phyloP scores from a whole-genome alignment of 345 rosid species.

The Eucalyptus marginata region DNA sequence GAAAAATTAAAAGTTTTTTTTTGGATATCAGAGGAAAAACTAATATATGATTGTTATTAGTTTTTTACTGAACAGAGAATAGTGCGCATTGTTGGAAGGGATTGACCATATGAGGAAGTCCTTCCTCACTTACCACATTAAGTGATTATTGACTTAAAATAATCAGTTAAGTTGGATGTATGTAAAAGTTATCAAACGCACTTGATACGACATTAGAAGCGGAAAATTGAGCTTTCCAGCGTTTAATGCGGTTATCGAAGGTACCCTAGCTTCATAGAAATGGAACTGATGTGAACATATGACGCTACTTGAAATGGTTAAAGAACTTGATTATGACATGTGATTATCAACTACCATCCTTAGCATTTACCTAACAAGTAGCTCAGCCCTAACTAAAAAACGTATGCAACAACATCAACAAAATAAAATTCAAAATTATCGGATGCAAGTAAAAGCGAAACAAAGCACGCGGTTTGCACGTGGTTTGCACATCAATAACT shows the following conservation, averaged over 20 bases:
- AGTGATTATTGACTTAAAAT: background rate
- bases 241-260: background rate
- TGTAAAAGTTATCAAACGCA: background rate
- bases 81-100: no score
- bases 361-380: background rate
- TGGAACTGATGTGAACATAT: background rate
- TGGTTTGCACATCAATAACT: no score
- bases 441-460: accelerated
- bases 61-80: no score
- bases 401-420: no score
- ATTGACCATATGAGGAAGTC: background rate
- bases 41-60: background rate
- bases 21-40: background rate
- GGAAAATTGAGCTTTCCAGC: background rate
- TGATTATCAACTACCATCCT: background rate
- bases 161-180: background rate
- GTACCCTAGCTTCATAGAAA: background rate
- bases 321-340: background rate
- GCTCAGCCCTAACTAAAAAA: background rate
- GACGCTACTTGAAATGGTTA: background rate
- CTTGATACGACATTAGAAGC: background rate
- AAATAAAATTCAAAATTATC: no score
- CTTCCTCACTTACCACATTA: background rate
- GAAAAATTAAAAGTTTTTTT: background rate
- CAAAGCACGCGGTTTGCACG: accelerated